A percentile compares a stretch with the other conserved stretches of the same genome.
These are phyloP conservation scores for Euphrasia arctica DNA, from an alignment of 305 asterid species.

Conservation along the genomic window DNA sequence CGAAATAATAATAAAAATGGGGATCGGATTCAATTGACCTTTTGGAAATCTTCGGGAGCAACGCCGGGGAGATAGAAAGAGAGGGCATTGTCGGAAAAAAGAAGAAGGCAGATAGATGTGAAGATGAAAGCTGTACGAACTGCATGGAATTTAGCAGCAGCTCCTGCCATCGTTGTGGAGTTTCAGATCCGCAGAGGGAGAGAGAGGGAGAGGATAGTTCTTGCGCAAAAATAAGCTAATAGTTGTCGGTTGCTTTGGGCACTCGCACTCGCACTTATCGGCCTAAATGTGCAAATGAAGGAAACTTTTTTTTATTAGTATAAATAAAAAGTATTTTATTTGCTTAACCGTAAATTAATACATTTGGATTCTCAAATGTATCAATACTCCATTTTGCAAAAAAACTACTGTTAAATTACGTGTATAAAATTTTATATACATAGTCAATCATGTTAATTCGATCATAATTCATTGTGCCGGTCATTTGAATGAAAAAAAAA, in stretches of 20 bases:
- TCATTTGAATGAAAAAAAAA: no score
- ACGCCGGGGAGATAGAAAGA: conserved; percentile 73
- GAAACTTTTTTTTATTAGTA: not conserved
- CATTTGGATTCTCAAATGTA: no score
- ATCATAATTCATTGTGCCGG: no score
- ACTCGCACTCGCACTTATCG: not conserved
- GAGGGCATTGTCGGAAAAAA: conserved; percentile 42
- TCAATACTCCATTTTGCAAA: no score
- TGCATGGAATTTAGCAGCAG: conserved; percentile 34
- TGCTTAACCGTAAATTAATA: no score
- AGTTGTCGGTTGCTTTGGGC: conserved; percentile 43
- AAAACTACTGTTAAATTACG: no score
- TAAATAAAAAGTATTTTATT: no score
- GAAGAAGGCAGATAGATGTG: conserved; percentile 33
- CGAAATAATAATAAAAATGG: not conserved
- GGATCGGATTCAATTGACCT: conserved; percentile 32
- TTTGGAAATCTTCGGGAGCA: conserved; percentile 70
- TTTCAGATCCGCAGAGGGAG: conserved; percentile 37
- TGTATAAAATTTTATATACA: no score
- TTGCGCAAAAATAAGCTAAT: conserved; percentile 20
- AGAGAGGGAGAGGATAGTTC: conserved; percentile 16
- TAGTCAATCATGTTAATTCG: no score
- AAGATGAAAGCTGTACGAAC: conserved; percentile 27
- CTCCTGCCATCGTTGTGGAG: conserved; percentile 32
- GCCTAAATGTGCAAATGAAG: conserved; percentile 28